Conservation (phyloP, 805 yeast genomes). For the Suhomyces sp. region DNA sequence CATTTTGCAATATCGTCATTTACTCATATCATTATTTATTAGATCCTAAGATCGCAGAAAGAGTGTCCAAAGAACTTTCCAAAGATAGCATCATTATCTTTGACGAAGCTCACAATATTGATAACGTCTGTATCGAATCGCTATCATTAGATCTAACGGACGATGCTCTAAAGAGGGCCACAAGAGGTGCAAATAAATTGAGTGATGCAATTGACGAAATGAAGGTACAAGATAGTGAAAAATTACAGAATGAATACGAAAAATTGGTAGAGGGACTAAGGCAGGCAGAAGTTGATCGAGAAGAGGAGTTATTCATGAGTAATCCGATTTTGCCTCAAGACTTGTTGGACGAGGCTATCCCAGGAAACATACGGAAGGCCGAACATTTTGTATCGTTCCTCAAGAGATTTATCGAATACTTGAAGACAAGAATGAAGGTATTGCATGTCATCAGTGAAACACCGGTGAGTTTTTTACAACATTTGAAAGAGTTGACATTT, state of each 20-base stretch:
- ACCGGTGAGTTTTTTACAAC: constrained; percentile 88
- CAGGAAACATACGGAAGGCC: constrained; percentile 95
- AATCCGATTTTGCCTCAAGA: constrained; percentile 88
- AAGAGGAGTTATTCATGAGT: constrained; percentile 71
- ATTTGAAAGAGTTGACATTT: constrained; percentile 87
- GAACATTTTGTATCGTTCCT: constrained; percentile 94
- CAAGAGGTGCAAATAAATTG: constrained; percentile 79
- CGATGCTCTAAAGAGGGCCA: constrained; percentile 80
- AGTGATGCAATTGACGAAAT: constrained; percentile 83
- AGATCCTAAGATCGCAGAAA: constrained; percentile 95
- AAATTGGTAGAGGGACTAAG: constrained; percentile 86
- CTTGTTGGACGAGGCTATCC: constrained; percentile 86
- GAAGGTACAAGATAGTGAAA: constrained; percentile 76
- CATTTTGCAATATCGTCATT: constrained; percentile 88
- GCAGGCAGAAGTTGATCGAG: constrained; percentile 66
- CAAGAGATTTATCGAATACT: constrained; percentile 88
- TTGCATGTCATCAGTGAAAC: constrained; percentile 97
- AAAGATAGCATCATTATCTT: constrained; percentile 92
- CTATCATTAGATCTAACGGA: constrained; percentile 89
- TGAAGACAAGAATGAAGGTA: constrained; percentile 97
- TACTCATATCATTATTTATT: constrained; percentile 94
- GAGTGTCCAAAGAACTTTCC: constrained; percentile 89
- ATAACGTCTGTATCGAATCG: constrained; percentile 97
- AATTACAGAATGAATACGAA: constrained; percentile 86
- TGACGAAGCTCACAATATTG: constrained; percentile 98